These are phyloP conservation scores for Trichothecium sympodiale DNA, from an alignment of 2,329 filamentous ascomycete genomes.

Conservation along the genomic window DNA sequence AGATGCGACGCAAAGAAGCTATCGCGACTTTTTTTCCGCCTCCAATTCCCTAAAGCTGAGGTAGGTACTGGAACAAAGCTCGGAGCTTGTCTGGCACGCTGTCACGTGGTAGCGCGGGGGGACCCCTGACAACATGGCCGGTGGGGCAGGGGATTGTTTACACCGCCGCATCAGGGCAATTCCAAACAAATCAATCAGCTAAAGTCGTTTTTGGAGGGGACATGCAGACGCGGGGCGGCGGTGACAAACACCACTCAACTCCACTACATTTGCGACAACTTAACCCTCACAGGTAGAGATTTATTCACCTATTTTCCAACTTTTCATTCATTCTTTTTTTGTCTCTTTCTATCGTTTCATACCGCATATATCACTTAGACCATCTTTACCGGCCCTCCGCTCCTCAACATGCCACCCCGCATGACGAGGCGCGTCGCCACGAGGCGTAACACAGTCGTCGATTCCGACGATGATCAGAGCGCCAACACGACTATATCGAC, in stretches of 20 bases:
- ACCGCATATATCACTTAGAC: too few relatives aligned
- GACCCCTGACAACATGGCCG: background rate
- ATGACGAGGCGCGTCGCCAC: conserved; percentile 34
- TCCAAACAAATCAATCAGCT: conserved; percentile 20
- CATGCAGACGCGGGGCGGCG: conserved; percentile 7
- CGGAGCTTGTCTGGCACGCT: conserved; percentile 6
- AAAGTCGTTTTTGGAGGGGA: too few relatives aligned
- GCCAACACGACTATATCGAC: conserved; percentile 32
- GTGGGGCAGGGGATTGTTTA: conserved; percentile 23
- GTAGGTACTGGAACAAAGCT: background rate
- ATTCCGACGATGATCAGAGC: conserved; percentile 69
- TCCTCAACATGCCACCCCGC: conserved; percentile 23
- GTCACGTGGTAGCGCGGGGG: conserved; percentile 10
- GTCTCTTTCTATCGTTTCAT: too few relatives aligned
- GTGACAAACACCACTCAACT: conserved; percentile 7
- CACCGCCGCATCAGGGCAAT: conserved; percentile 25
- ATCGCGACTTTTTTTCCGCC: conserved; percentile 11
- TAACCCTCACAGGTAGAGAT: too few relatives aligned
- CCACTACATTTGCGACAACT: background rate
- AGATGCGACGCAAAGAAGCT: conserved; percentile 7
- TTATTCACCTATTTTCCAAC: too few relatives aligned
- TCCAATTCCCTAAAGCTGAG: too few relatives aligned
- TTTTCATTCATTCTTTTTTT: too few relatives aligned
- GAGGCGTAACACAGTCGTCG: conserved; percentile 63
- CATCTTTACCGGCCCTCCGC: too few relatives aligned